phyloP scores from a whole-genome alignment of 2,329 filamentous ascomycete genomes.

The Canariomyces notabilis region DNA sequence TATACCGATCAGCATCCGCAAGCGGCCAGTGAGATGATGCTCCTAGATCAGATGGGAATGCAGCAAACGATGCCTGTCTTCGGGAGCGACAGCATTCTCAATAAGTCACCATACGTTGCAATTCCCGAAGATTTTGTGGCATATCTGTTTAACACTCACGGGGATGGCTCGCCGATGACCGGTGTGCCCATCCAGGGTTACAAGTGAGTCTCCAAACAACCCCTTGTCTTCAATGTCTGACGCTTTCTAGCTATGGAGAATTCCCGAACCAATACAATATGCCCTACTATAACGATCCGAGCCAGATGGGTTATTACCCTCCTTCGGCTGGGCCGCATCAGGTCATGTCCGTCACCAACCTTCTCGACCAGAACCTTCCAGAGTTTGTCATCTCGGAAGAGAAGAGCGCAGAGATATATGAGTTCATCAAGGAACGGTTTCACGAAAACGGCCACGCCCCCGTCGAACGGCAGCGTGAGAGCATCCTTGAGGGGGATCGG shows the following conservation, averaged over 20 bases:
- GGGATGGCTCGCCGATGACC: slow-evolving; percentile 48
- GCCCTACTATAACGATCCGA: slow-evolving; percentile 46
- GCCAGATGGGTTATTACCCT: slow-evolving; percentile 52
- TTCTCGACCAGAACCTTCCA: slow-evolving; percentile 73
- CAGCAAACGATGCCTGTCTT: slow-evolving; percentile 78
- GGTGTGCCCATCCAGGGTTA: slow-evolving; percentile 46
- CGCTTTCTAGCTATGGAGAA: slow-evolving; percentile 45
- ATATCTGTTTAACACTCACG: slow-evolving; percentile 71
- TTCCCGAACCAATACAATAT: slow-evolving; percentile 45
- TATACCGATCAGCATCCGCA: slow-evolving; percentile 43
- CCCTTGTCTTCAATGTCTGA: slow-evolving; percentile 25
- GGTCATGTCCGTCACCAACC: slow-evolving; percentile 83
- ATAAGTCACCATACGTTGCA: slow-evolving; percentile 76
- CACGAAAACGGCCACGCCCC: slow-evolving; percentile 73
- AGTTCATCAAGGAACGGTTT: slow-evolving; percentile 76
- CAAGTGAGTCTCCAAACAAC: slow-evolving; percentile 40
- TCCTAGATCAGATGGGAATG: slow-evolving; percentile 58
- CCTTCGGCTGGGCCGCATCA: slow-evolving; percentile 59
- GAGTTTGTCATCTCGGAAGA: slow-evolving; percentile 80
- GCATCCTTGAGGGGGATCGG: slow-evolving; percentile 72
- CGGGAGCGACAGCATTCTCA: slow-evolving; percentile 70
- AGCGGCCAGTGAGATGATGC: slow-evolving; percentile 50
- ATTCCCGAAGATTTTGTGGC: slow-evolving; percentile 85
- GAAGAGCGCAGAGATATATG: slow-evolving; percentile 77
- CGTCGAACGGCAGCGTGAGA: slow-evolving; percentile 68